Evolutionary conservation across 108 stramenopile genomes (phyloP), one percentile per base, ranked within the genome.

Genomic region (Skeletonema grethae): DNA sequence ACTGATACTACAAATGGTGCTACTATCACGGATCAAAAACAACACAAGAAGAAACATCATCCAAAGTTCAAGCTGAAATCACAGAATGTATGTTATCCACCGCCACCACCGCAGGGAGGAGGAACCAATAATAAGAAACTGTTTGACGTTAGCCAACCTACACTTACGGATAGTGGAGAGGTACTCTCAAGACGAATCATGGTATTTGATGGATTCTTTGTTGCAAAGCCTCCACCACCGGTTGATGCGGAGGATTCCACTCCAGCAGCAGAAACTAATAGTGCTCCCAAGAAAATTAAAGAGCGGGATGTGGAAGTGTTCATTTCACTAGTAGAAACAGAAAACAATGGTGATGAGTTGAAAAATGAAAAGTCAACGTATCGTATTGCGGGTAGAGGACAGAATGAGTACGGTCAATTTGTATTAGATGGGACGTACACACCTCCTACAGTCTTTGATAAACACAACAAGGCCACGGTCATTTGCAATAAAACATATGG

Each of bases 131-230:
- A 30, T 11, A 68, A 68, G 50, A 30, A 36, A 11, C n/a, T 76
- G 38, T 72, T 72, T 55, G 70, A 81, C 25, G 22, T 72, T 15
- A 34, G 28, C 63, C 66, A 38, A 63, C 75, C 77, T 10, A 78
- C 77, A 12, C 25, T 69, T 31, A 22, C 61, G 2, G 64, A 34
- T 2, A 22, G 12, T 11, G 39, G 24, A 7, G 12, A 24, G 4
- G 29, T 65, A 0, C 68, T 68, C 16, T 15, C 66, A 24, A 35
- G 75, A 39, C 46, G 78, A 8, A 76, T 69, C 38, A 50, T 84
- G 5, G 25, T 84, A 8, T 80, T 84, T 41, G 83, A 84, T 72
- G 83, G 83, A 11, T 80, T 67, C 69, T 84, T 84, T 57, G 59
- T 53, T 24, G 57, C 29, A 38, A 60, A 48, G 18, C 24, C 46